Base-by-base conservation (phyloP, 1,284 basidiomycete genomes). In the Tilletia setariae region DNA sequence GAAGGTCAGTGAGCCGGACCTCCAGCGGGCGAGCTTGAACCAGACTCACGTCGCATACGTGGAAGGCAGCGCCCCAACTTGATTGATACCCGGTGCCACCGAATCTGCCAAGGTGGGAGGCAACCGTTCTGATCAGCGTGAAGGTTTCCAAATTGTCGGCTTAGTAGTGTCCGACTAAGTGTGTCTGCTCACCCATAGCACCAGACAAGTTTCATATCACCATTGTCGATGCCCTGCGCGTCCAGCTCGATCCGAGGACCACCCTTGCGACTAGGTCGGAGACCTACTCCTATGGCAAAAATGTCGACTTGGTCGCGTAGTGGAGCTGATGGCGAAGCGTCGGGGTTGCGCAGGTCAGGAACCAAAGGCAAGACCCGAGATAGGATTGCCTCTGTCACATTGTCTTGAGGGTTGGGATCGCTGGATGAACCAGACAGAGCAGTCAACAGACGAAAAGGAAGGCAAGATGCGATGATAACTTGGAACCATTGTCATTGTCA, bases 271-370 rank as follows among this genome's bases (percentile, higher is more conserved):
- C 44, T 53, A 1, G 67, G 59, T 19, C 67, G 51, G n/a, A 67
- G 61, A 4, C 67, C 67, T n/a, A 67, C 67, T n/a, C 49, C 64
- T 15, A 67, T 61, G 16, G 67, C 44, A 61, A 56, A 32, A 7
- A 67, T 44, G n/a, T 63, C 51, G 47, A 67, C 67, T 30, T 64
- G 40, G 8, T 47, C 61, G 9, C 30, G 21, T 23, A 47, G 35
- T 23, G 51, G 47, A 15, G 51, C 51, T 53, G 51, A 23, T 13
- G 23, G 16, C 4, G 21, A 21, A 7, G 51, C 51, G 15, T 53
- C 51, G 15, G 56, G 56, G n/a, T 32, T 61, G 56, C 56, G 56
- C 13, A 61, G 56, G 35, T 61, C 56, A 30, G 56, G 56, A 32
- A 40, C 28, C 28, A 61, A 13, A 30, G 56, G 56, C 19, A 61